Evolutionary conservation across 169 alveolate genomes (phyloP).

Genomic region (Haemoproteus tartakovskyi): DNA sequence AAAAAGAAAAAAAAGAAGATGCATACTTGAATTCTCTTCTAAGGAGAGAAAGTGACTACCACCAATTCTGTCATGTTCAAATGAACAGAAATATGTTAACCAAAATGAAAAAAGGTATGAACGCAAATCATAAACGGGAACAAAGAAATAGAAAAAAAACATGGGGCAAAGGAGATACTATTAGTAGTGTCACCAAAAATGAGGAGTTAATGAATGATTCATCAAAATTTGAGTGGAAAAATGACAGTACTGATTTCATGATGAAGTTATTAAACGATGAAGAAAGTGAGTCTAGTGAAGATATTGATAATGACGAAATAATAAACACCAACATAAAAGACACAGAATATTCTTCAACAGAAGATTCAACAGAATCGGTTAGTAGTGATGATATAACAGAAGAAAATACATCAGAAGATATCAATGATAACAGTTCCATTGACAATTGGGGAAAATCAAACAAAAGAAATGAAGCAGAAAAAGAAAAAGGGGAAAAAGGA

Average conservation of each 20-base stretch:
- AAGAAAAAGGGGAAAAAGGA: not conserved
- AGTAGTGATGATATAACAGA: too few species aligned
- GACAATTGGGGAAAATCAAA: not conserved
- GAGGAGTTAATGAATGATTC: too few species aligned
- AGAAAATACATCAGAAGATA: too few species aligned
- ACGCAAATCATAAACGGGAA: not conserved
- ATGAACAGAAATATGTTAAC: constrained; percentile 9
- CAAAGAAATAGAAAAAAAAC: not conserved
- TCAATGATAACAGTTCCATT: too few species aligned
- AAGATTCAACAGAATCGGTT: too few species aligned
- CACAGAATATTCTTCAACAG: too few species aligned
- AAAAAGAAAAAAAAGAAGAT: not conserved
- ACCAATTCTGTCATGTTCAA: constrained; percentile 1
- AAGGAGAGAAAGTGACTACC: constrained; percentile 26
- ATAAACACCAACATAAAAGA: too few species aligned
- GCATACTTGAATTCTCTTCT: not conserved
- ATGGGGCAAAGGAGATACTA: not conserved
- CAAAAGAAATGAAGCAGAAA: not conserved
- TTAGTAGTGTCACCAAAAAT: too few species aligned
- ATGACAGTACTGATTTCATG: constrained; percentile 17
- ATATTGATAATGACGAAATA: too few species aligned
- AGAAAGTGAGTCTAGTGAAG: constrained; percentile 1
- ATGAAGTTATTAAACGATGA: constrained; percentile 5
- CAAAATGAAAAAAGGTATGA: constrained; percentile 6
- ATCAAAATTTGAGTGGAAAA: too few species aligned